Evolutionary conservation across 768 basidiomycete genomes (phyloP), one percentile per base, ranked within the genome.

Genomic region (Naematelia aurantialba): DNA sequence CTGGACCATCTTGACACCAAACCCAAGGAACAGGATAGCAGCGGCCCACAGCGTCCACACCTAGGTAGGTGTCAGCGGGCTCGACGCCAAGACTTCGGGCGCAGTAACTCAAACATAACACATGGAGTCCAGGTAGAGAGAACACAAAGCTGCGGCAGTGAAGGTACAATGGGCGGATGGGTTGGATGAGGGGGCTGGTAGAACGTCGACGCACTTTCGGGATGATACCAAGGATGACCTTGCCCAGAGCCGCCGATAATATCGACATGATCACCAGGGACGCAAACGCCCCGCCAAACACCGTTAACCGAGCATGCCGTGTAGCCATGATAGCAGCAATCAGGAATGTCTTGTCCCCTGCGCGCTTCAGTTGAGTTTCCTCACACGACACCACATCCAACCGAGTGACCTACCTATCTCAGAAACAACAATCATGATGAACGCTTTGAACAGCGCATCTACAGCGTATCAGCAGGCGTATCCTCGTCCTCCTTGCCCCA

Each of bases 271-370:
- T 78, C 55, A 88, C 81, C 46, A 99, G 83, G 5, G 91, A 91
- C 14, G 83, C 82, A 66, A 97, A 87, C 1, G 96, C 93, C 29
- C 93, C 96, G 21, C 73, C 81, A 73, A 97, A 97, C 59, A 99
- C 91, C 57, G 85, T 78, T 45, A 87, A 66, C 21, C 91, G 69
- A 84, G 88, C 72, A 86, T 90, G 79, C 5, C 91, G 87, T 85
- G 92, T 92, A 11, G 93, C 81, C 65, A 83, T 79, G 51, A 93
- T 91, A 52, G 93, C 91, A 50, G 94, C 80, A 45, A 88, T 87
- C 64, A 88, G 80, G 71, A 88, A 88, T 0, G 94, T 97, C 77
- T 97, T 96, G 85, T 98, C 94, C 22, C 94, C 94, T 45, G 93
- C 2, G 29, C 13, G 26, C 22, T 19, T 57, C 31, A 56, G 34